Conservation (phyloP, 2,329 filamentous ascomycete species). For the Penicillium sp. region DNA sequence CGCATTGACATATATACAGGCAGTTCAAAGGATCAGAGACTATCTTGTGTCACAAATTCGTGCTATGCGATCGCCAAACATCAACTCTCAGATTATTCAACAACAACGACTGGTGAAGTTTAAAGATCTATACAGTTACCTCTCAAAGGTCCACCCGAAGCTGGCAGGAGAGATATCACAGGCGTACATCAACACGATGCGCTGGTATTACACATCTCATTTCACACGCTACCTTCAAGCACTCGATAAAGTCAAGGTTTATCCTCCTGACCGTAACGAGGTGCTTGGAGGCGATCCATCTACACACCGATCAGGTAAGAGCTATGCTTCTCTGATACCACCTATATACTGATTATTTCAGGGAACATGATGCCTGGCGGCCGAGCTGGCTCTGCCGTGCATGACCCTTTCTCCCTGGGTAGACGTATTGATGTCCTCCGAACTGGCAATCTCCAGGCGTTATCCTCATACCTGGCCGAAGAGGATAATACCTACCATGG, state of each 20-base stretch:
- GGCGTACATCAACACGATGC: conserved; percentile 97
- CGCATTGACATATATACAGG: conserved; percentile 48
- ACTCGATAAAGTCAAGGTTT: conserved; percentile 79
- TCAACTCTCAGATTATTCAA: conserved; percentile 96
- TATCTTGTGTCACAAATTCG: conserved; percentile 95
- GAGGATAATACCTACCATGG: conserved; percentile 85
- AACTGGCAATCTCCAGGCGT: conserved; percentile 68
- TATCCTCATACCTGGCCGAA: conserved; percentile 87
- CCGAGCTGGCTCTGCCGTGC: conserved; percentile 46
- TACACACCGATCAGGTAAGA: conserved; percentile 58
- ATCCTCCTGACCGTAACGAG: conserved; percentile 78
- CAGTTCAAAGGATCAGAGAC: conserved; percentile 90
- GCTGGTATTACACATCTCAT: conserved; percentile 94
- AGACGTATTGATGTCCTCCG: conserved; percentile 80
- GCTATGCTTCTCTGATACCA: conserved; percentile 7
- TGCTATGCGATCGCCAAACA: conserved; percentile 86
- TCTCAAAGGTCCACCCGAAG: conserved; percentile 76
- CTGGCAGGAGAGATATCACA: conserved; percentile 86
- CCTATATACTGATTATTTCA: conserved; percentile 16
- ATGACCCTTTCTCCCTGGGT: conserved; percentile 88
- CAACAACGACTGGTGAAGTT: conserved; percentile 87
- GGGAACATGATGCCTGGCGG: conserved; percentile 41
- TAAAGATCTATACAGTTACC: conserved; percentile 83
- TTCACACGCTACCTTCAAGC: conserved; percentile 85
- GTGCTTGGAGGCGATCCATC: conserved; percentile 76